Evolutionary conservation across 1,139 yeast genomes (phyloP).

Genomic region (Candida tetrigidarum): DNA sequence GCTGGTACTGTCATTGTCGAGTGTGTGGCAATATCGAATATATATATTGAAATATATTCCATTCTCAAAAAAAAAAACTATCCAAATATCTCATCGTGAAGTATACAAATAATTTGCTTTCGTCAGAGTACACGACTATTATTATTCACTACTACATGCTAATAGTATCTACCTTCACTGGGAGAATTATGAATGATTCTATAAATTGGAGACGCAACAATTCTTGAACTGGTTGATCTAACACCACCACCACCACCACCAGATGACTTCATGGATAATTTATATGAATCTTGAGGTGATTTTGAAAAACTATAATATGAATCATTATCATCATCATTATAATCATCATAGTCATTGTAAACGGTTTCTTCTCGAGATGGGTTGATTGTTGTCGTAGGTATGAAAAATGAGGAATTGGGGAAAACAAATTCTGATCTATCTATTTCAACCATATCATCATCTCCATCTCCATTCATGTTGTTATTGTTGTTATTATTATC

Average conservation of each 20-base stretch:
- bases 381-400: slow-evolving; percentile 4
- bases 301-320: slow-evolving; percentile 7
- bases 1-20: slow-evolving; percentile 11
- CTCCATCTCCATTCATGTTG: slow-evolving; percentile 12
- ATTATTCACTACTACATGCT: background rate
- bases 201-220: slow-evolving; percentile 13
- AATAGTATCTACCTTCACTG: slow-evolving; percentile 2
- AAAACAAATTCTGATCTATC: slow-evolving; percentile 6
- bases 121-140: background rate
- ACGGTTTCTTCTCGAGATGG: slow-evolving; percentile 11
- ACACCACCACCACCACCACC: too few species aligned
- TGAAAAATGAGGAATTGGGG: slow-evolving; percentile 10
- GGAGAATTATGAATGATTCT: slow-evolving; percentile 13
- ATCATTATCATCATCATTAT: background rate
- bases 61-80: background rate
- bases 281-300: slow-evolving; percentile 1
- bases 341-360: slow-evolving; percentile 14
- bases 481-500: slow-evolving; percentile 9
- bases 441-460: slow-evolving; percentile 9
- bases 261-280: background rate
- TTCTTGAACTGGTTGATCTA: background rate
- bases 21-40: background rate
- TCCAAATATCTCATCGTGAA: background rate
- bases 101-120: too few species aligned
- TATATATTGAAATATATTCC: background rate